Evolutionary conservation across 2,329 filamentous ascomycete species (phyloP), one percentile per base, ranked within the genome.

Genomic region (Ophiostoma quercus): DNA sequence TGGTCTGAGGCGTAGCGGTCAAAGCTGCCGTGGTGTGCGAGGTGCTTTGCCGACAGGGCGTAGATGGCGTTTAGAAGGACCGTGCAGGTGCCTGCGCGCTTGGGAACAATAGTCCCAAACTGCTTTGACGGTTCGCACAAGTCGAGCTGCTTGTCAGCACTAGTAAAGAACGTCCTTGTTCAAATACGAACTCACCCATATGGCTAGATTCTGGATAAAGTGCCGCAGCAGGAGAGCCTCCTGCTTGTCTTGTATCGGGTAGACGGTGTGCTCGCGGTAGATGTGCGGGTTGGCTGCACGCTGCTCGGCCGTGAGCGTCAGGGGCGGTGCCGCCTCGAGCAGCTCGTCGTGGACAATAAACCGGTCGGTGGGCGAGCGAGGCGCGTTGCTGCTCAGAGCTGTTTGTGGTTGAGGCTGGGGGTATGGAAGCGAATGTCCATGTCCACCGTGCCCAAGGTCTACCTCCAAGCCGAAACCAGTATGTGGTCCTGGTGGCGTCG

Each of bases 51-150:
- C 0, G 85, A 82, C 3, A 87, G 78, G 1, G 85, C 85, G 60
- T 86, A 81, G 34, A 87, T 85, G 29, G 85, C 85, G 69, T 87
- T 85, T 14, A 86, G 78, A 3, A 88, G 78, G 2, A 84, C 82
- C 0, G 82, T 82, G 68, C 81, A 85, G 1, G 77, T 80, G 14
- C 80, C 80, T 3, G 86, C 84, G 25, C 83, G 79, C 69, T 83
- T 80, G 0, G 86, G 86, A 0, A 88, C 85, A 6, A 84, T 78
- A 0, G 81, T 79, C 69, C 84, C 82, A 73, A 88, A 88, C 71
- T 85, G 84, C 22, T 76, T 75, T 1, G 73, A 71, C 5, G 77
- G 76, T 62, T 82, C 81, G 65, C 80, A 82, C 1, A 81, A 73
- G 68, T 82, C 81, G 67, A 82, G 80, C 80, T 82, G 65, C 19